Percentiles rank a stretch among this genome's conserved stretches.
These are phyloP conservation scores for Globisporangium splendens DNA, from an alignment of 352 stramenopile genomes.

Conservation along the genomic window DNA sequence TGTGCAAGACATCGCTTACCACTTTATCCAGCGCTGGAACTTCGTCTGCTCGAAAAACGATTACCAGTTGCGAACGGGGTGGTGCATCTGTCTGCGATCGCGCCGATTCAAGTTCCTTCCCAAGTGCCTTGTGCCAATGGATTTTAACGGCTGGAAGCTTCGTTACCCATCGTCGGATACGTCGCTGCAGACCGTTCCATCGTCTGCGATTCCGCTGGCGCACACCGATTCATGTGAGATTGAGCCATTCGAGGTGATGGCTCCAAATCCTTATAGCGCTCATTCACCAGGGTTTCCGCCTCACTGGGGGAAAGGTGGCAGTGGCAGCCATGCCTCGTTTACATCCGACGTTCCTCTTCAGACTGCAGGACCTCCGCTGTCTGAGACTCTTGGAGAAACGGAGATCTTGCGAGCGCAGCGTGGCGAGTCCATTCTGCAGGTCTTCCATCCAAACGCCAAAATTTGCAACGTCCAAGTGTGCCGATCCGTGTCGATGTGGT, in stretches of 20 bases:
- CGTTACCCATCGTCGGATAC: slow-evolving; percentile 67
- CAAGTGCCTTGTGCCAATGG: slow-evolving; percentile 84
- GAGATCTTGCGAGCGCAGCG: slow-evolving; percentile 62
- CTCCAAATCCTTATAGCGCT: slow-evolving; percentile 7
- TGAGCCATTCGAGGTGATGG: slow-evolving; percentile 20
- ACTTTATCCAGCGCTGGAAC: slow-evolving; percentile 93
- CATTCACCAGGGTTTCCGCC: slow-evolving; percentile 13
- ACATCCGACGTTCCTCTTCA: slow-evolving; percentile 13
- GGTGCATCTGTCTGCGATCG: slow-evolving; percentile 84
- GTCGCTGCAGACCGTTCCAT: slow-evolving; percentile 25
- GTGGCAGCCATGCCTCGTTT: slow-evolving; percentile 6
- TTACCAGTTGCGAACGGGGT: slow-evolving; percentile 80
- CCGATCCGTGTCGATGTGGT: slow-evolving; percentile 86
- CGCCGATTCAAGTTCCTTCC: slow-evolving; percentile 81
- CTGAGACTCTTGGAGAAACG: slow-evolving; percentile 31
- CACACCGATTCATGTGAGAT: slow-evolving; percentile 55
- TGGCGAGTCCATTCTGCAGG: slow-evolving; percentile 57
- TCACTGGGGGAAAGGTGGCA: slow-evolving; percentile 11
- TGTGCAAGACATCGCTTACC: slow-evolving; percentile 82
- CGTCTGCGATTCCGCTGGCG: slow-evolving; percentile 41
- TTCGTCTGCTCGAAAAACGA: slow-evolving; percentile 88
- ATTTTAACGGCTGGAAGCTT: slow-evolving; percentile 80
- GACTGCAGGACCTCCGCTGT: slow-evolving; percentile 13
- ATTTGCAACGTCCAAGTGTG: slow-evolving; percentile 82
- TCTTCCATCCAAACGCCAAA: slow-evolving; percentile 69